A percentile compares a stretch with the other conserved stretches of the same genome.
phyloP scores from a whole-genome alignment of 1,284 basidiomycete genomes.

The Kwoniella shivajii region DNA sequence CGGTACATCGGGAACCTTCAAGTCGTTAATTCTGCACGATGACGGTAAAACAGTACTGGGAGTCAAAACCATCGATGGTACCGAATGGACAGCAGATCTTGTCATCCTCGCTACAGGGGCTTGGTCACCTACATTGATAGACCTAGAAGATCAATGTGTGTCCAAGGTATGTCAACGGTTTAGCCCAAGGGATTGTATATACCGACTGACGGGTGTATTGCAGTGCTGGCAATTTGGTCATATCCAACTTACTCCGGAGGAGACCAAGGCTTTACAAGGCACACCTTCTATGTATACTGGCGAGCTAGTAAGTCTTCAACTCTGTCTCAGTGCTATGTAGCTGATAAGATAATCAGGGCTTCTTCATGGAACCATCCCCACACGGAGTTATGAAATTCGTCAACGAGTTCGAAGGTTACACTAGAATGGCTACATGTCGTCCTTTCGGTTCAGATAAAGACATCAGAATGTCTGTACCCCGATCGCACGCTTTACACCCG shows the following conservation, averaged over 20 bases:
- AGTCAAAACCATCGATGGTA: slow-evolving; percentile 42
- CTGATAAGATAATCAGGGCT: slow-evolving; percentile 11
- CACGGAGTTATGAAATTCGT: slow-evolving; percentile 32
- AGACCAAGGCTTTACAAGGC: slow-evolving; percentile 28
- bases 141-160: slow-evolving; percentile 48
- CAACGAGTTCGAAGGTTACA: slow-evolving; percentile 45
- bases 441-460: slow-evolving; percentile 26
- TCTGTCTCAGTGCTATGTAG: not conserved
- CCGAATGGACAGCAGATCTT: slow-evolving; percentile 36
- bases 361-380: slow-evolving; percentile 37
- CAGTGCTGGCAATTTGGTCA: slow-evolving; percentile 50
- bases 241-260: slow-evolving; percentile 44
- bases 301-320: not conserved
- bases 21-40: slow-evolving; percentile 23
- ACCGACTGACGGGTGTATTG: not conserved
- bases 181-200: not conserved
- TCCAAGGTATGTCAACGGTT: slow-evolving; percentile 28
- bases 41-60: slow-evolving; percentile 26
- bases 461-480: slow-evolving; percentile 41
- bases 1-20: slow-evolving; percentile 44
- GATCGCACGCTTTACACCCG: slow-evolving; percentile 48
- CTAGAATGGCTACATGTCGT: slow-evolving; percentile 15
- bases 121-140: slow-evolving; percentile 48
- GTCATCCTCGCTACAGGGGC: slow-evolving; percentile 52
- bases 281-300: slow-evolving; percentile 41